Evolutionary conservation across 2,329 filamentous ascomycete genomes (phyloP).

Genomic region (Pseudophaeomoniella oleicola): DNA sequence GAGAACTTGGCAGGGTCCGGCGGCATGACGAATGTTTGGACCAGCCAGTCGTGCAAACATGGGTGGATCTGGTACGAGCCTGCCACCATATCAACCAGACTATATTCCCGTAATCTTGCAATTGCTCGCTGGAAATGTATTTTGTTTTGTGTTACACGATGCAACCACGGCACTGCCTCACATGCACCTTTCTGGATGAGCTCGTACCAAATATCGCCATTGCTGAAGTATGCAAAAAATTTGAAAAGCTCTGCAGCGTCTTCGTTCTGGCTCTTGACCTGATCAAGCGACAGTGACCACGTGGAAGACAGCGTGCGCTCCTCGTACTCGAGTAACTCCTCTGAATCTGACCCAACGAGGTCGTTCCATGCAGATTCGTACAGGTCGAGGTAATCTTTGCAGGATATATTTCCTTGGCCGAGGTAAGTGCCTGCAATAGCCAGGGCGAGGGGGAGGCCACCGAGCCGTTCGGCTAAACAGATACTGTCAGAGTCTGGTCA

Average conservation of each 20-base stretch:
- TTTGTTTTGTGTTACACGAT: not conserved
- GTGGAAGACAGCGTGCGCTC: constrained; percentile 2
- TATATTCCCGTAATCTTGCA: constrained; percentile 1
- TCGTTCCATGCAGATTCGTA: constrained; percentile 2
- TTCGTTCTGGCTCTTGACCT: constrained; percentile 1
- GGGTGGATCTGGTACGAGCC: constrained; percentile 1
- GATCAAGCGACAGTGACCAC: constrained; percentile 3
- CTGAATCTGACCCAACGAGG: not conserved
- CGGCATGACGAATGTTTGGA: constrained; percentile 10
- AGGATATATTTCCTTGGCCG: constrained; percentile 11
- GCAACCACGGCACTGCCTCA: constrained; percentile 3
- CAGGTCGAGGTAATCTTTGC: constrained; percentile 1
- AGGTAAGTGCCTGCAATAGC: constrained; percentile 33
- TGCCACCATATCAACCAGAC: constrained; percentile 1
- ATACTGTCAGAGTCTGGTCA: not conserved
- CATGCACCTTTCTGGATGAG: constrained; percentile 16
- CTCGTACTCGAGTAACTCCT: constrained; percentile 1
- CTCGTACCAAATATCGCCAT: constrained; percentile 30
- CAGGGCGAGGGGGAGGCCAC: constrained; percentile 33
- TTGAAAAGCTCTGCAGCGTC: constrained; percentile 20
- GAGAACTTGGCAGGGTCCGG: constrained; percentile 11
- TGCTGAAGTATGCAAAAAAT: constrained; percentile 28
- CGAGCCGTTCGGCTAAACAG: constrained; percentile 14
- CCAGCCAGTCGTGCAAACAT: constrained; percentile 3
- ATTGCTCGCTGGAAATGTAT: constrained; percentile 2